These are phyloP conservation scores for Hypoxylon sp. DNA, from an alignment of 2,329 filamentous ascomycete species.

Conservation along the genomic window DNA sequence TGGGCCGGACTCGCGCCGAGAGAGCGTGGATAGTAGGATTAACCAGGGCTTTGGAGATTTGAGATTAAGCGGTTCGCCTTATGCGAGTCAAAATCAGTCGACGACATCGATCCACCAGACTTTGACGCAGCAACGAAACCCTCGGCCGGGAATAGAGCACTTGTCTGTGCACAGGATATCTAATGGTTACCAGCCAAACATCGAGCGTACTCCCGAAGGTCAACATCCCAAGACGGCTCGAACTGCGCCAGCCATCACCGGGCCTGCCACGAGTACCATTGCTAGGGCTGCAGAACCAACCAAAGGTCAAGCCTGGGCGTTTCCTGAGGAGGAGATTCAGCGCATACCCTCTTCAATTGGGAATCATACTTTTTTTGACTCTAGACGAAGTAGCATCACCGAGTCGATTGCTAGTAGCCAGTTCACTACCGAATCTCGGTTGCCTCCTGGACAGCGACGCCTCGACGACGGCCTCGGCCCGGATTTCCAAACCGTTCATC, in stretches of 20 bases:
- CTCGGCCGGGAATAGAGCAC: slow-evolving; percentile 64
- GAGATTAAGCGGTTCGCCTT: slow-evolving; percentile 76
- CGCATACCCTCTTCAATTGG: slow-evolving; percentile 61
- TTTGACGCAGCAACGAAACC: slow-evolving; percentile 75
- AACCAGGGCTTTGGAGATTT: slow-evolving; percentile 78
- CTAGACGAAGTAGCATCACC: slow-evolving; percentile 80
- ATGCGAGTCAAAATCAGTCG: slow-evolving; percentile 81
- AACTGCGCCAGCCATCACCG: slow-evolving; percentile 81
- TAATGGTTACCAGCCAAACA: slow-evolving; percentile 72
- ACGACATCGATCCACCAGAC: slow-evolving; percentile 80
- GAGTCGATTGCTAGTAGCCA: slow-evolving; percentile 85
- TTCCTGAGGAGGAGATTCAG: slow-evolving; percentile 78
- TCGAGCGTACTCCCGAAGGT: slow-evolving; percentile 68
- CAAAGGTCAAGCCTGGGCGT: slow-evolving; percentile 87
- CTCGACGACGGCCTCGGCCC: slow-evolving; percentile 70
- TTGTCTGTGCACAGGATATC: slow-evolving; percentile 71
- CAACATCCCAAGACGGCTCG: slow-evolving; percentile 64
- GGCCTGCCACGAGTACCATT: slow-evolving; percentile 73
- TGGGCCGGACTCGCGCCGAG: slow-evolving; percentile 71
- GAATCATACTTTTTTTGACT: slow-evolving; percentile 68
- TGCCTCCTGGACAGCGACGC: slow-evolving; percentile 78
- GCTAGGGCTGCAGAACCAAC: slow-evolving; percentile 81
- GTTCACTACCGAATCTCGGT: slow-evolving; percentile 78
- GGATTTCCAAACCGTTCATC: slow-evolving; percentile 71
- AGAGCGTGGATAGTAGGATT: slow-evolving; percentile 84